Evolutionary conservation across 2,329 filamentous ascomycete species (phyloP).

Genomic region (Remersonia thermophila): DNA sequence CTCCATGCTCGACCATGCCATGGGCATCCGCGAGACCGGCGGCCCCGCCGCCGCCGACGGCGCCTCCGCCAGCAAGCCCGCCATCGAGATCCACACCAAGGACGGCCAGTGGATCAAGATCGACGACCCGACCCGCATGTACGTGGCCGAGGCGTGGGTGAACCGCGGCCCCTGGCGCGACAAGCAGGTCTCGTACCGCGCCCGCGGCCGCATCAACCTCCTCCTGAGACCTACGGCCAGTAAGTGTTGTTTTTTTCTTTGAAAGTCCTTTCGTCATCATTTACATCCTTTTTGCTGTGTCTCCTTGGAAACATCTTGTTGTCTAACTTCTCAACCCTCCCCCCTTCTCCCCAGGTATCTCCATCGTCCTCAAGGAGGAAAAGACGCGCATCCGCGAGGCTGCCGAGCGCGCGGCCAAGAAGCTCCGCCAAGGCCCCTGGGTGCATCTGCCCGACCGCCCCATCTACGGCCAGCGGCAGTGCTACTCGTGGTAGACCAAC

Average conservation of each 20-base stretch:
- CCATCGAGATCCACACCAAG: conserved; percentile 55
- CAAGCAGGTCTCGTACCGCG: conserved; percentile 55
- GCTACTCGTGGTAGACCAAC: conserved; percentile 74
- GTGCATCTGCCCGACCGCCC: conserved; percentile 76
- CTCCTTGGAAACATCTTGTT: no score
- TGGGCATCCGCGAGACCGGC: conserved; percentile 14
- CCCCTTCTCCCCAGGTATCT: conserved; percentile 56
- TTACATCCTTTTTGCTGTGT: conserved; percentile 2
- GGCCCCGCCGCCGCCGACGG: conserved; percentile 22
- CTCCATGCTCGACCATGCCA: conserved; percentile 19
- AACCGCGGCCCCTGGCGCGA: conserved; percentile 56
- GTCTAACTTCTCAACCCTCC: conserved; percentile 15
- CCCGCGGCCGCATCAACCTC: conserved; percentile 57
- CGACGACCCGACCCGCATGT: conserved; percentile 66
- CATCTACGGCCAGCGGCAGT: conserved; percentile 72
- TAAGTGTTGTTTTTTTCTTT: conserved; percentile 32
- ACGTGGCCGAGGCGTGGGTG: conserved; percentile 89
- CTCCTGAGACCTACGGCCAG: conserved; percentile 63
- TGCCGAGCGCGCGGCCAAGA: conserved; percentile 65
- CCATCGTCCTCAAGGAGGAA: conserved; percentile 83
- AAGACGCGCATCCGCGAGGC: conserved; percentile 73
- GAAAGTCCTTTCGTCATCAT: no score
- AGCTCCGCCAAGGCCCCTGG: conserved; percentile 68
- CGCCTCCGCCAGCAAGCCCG: conserved; percentile 20
- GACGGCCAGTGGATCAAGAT: conserved; percentile 62